These are phyloP conservation scores for Cunninghamia lanceolata DNA, from an alignment of 75 land plant species.

Conservation along the genomic window DNA sequence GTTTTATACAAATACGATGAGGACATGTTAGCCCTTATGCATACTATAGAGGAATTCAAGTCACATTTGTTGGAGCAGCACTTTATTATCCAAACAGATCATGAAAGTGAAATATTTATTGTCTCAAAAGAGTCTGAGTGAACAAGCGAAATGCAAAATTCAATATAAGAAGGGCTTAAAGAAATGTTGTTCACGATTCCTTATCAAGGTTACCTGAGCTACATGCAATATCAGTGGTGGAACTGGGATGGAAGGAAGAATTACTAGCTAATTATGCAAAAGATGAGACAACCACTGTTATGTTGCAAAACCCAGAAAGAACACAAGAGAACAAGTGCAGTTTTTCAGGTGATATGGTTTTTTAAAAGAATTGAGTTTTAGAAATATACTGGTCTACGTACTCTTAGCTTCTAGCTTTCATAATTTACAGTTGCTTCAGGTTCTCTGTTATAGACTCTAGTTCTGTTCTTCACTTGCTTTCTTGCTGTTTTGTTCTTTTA, in stretches of 20 bases:
- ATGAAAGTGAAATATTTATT: conserved; percentile 8
- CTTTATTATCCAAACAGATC: conserved; percentile 22
- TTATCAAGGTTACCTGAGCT: neutral
- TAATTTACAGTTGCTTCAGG: too few species aligned
- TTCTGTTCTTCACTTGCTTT: too few species aligned
- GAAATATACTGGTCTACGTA: too few species aligned
- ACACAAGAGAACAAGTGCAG: neutral
- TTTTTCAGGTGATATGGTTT: neutral
- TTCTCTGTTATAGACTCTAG: too few species aligned
- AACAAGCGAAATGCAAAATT: conserved; percentile 15
- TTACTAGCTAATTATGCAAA: neutral
- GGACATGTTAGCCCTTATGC: too few species aligned
- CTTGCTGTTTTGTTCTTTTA: too few species aligned
- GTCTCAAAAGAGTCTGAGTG: conserved; percentile 11
- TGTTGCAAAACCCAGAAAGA: neutral
- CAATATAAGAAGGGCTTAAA: neutral
- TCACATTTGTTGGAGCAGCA: conserved; percentile 19
- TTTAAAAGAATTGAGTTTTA: neutral
- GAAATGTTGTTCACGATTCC: neutral
- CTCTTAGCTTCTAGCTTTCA: too few species aligned
- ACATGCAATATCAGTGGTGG: neutral
- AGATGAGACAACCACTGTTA: neutral
- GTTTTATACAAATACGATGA: too few species aligned
- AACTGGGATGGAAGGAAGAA: neutral
- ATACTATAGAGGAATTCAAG: conserved; percentile 19